phyloP scores from a whole-genome alignment of 768 basidiomycete species.

The Boletus reticuloceps region DNA sequence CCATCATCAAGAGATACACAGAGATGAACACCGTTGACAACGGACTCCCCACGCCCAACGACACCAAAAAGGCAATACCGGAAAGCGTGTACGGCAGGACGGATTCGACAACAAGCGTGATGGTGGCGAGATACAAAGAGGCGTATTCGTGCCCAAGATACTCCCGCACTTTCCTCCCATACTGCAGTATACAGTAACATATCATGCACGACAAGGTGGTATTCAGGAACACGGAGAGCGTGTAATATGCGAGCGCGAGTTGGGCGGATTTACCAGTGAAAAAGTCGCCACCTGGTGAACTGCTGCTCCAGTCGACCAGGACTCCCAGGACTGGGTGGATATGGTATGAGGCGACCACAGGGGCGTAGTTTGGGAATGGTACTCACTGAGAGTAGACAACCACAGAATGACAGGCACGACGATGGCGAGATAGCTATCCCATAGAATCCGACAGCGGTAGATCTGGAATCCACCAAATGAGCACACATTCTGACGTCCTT shows the following conservation, averaged over 20 bases:
- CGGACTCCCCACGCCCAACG: conserved; percentile 15
- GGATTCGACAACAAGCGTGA: conserved; percentile 20
- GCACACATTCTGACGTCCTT: background rate
- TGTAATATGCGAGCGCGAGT: conserved; percentile 20
- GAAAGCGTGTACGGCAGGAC: conserved; percentile 24
- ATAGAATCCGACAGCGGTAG: conserved; percentile 38
- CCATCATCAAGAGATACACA: conserved; percentile 22
- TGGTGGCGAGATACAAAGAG: conserved; percentile 11
- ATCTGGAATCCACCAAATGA: conserved; percentile 30
- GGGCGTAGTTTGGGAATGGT: background rate
- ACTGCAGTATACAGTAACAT: conserved; percentile 15
- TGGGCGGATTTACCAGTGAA: conserved; percentile 9
- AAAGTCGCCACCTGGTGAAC: conserved; percentile 17
- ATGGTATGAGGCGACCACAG: background rate
- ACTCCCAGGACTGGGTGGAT: conserved; percentile 15
- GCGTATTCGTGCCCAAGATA: conserved; percentile 18
- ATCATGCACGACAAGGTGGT: conserved; percentile 20
- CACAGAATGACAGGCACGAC: conserved; percentile 21
- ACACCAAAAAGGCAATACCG: conserved; percentile 23
- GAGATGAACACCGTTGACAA: conserved; percentile 7
- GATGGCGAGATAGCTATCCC: conserved; percentile 17
- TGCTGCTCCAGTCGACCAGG: conserved; percentile 6
- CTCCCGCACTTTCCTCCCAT: conserved; percentile 3
- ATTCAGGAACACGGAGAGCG: conserved; percentile 15
- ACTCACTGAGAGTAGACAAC: conserved; percentile 20